Percentiles rank a stretch among this genome's conserved stretches.
Evolutionary conservation across 1,284 basidiomycete genomes (phyloP).

Genomic region (Cystobasidium slooffiae): DNA sequence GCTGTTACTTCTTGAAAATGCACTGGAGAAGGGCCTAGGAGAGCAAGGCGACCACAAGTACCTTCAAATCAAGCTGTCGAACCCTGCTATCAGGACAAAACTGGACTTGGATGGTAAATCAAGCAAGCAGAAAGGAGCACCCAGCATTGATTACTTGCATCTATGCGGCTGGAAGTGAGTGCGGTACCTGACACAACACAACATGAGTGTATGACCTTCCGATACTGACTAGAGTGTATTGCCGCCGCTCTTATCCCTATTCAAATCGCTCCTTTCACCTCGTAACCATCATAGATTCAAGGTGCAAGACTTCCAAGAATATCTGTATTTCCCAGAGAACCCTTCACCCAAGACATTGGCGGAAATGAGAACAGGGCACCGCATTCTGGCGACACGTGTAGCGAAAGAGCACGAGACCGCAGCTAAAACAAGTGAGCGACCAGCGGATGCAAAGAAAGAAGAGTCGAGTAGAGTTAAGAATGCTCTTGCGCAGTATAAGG

Average conservation of each 20-base stretch:
- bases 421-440: neutral
- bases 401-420: slow-evolving; percentile 20
- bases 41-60: slow-evolving; percentile 30
- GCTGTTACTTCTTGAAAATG: slow-evolving; percentile 19
- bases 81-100: slow-evolving; percentile 27
- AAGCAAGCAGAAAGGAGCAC: slow-evolving; percentile 21
- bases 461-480: slow-evolving; percentile 23
- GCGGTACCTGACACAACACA: neutral
- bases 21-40: slow-evolving; percentile 25
- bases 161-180: slow-evolving; percentile 40
- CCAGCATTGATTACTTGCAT: slow-evolving; percentile 27
- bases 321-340: slow-evolving; percentile 12
- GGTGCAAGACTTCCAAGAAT: slow-evolving; percentile 36
- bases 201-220: neutral
- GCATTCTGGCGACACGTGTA: slow-evolving; percentile 15
- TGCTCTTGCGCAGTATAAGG: slow-evolving; percentile 18
- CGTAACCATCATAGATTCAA: neutral
- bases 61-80: slow-evolving; percentile 39
- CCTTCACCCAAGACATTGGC: slow-evolving; percentile 1
- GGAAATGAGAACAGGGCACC: slow-evolving; percentile 22
- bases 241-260: too few species aligned
- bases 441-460: slow-evolving; percentile 23
- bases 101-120: slow-evolving; percentile 21
- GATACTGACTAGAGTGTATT: neutral
- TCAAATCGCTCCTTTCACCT: neutral